These are phyloP conservation scores for Nevesoporus exiguus DNA, from an alignment of 768 basidiomycete genomes.

Conservation along the genomic window DNA sequence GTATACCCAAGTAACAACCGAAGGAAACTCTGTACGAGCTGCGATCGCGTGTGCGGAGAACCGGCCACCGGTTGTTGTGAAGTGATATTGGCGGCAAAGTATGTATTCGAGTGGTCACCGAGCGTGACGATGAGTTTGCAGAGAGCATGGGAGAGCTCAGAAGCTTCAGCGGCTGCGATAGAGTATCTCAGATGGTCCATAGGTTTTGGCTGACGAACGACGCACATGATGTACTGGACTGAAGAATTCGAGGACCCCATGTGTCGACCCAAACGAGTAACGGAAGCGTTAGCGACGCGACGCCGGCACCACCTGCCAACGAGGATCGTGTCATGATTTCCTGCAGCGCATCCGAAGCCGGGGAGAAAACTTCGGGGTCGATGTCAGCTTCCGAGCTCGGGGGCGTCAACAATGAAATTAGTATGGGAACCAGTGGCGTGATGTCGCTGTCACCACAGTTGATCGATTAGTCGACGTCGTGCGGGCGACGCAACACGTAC, in stretches of 20 bases:
- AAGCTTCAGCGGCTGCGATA: conserved; percentile 30
- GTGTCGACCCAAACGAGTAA: conserved; percentile 74
- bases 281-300: conserved; percentile 76
- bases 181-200: background rate
- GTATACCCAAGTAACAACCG: conserved; percentile 71
- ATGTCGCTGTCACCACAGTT: conserved; percentile 49
- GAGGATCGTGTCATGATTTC: conserved; percentile 77
- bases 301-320: conserved; percentile 65
- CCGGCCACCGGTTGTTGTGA: conserved; percentile 39
- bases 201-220: background rate
- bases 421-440: conserved; percentile 62
- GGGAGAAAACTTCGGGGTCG: conserved; percentile 54
- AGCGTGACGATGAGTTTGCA: conserved; percentile 80
- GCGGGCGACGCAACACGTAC: conserved; percentile 39
- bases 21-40: conserved; percentile 68
- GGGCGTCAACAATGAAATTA: conserved; percentile 47
- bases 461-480: background rate
- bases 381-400: conserved; percentile 29
- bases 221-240: conserved; percentile 37
- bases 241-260: conserved; percentile 47
- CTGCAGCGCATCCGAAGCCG: conserved; percentile 68
- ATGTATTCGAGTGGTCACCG: conserved; percentile 82
- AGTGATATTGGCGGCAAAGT: conserved; percentile 68
- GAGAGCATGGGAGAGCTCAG: conserved; percentile 62
- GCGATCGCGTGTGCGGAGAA: conserved; percentile 39